Conservation (phyloP, 148 eudicot genomes). For the Silene latifolia region DNA sequence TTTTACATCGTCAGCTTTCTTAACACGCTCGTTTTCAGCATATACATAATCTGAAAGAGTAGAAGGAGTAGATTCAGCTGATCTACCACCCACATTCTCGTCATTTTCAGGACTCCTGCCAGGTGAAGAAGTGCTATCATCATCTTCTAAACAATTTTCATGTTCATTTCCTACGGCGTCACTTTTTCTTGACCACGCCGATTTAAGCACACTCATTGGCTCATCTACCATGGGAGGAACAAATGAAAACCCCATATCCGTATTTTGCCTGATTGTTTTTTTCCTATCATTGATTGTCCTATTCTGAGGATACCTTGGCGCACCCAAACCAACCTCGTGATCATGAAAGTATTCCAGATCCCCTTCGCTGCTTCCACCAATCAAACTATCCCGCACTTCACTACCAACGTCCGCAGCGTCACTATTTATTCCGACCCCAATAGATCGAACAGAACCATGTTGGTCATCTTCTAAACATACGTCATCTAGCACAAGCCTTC, state of each 20-base stretch:
- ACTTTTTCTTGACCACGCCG: conserved; percentile 54
- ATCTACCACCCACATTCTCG: conserved; percentile 48
- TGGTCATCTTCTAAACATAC: conserved; percentile 74
- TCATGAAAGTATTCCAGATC: conserved; percentile 72
- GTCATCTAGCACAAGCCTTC: conserved; percentile 58
- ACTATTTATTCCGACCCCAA: conserved; percentile 97
- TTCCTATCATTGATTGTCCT: conserved; percentile 43
- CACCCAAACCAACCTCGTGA: conserved; percentile 50
- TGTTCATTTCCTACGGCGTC: conserved; percentile 41
- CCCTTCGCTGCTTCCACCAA: conserved; percentile 94
- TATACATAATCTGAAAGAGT: conserved; percentile 65
- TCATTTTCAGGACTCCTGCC: conserved; percentile 66
- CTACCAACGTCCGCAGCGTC: conserved; percentile 88
- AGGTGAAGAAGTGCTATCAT: conserved; percentile 70
- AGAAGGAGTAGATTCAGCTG: conserved; percentile 76
- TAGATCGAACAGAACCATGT: conserved; percentile 92
- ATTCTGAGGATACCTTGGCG: conserved; percentile 36
- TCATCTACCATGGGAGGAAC: conserved; percentile 68
- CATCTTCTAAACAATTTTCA: conserved; percentile 37
- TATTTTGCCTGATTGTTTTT: conserved; percentile 33
- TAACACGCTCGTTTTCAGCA: conserved; percentile 48
- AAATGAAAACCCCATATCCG: conserved; percentile 75
- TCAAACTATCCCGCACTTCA: conserved; percentile 80
- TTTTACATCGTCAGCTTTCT: conserved; percentile 48
- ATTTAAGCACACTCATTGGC: conserved; percentile 51